Base-by-base conservation (phyloP, 441 rosid species). In the Theobroma grandiflorum region DNA sequence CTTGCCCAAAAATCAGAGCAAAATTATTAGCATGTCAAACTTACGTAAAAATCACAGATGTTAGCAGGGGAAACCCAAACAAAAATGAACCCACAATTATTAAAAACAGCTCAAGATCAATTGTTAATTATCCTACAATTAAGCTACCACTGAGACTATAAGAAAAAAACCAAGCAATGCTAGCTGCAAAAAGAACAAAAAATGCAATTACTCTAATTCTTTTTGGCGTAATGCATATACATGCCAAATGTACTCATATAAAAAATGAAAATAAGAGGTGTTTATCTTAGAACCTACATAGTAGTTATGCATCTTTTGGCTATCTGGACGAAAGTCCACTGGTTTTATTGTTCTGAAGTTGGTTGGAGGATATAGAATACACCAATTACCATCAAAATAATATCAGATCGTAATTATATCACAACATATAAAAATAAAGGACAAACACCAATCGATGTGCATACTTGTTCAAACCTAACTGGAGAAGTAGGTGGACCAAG, bases 41-140 rank as follows among this genome's bases (percentile, higher is more conserved):
- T 72, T 50, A 15, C n/a, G 42, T 49, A 18, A 18, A 72, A 55
- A 15, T 18, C 49, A 50, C 72, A 78, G 43, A 69, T 26, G 40
- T 49, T 18, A 65, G 71, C 20, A 58, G 47, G 49, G 37, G 43
- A 70, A 47, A 9, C 64, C 26, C 16, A 35, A 37, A 20, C 16
- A 73, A 72, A 72, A 73, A 53, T 55, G n/a, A 73, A 57, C 47
- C 59, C 12, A 18, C 14, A 71, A 49, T 14, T 15, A 43, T 68
- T 42, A n/a, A 33, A n/a, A 35, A 67, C 18, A 22, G 49, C 4
- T 42, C 35, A 43, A 10, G 33, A 68, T 68, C 22, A 43, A 68
- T 8, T 43, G 53, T 20, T 43, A 43, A 67, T 67, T 43, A 20
- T 68, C 53, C 16, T 71, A 52, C 16, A 16, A 50, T 3, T 4